phyloP scores from a whole-genome alignment of 306 rosid species.

The Abrus precatorius region DNA sequence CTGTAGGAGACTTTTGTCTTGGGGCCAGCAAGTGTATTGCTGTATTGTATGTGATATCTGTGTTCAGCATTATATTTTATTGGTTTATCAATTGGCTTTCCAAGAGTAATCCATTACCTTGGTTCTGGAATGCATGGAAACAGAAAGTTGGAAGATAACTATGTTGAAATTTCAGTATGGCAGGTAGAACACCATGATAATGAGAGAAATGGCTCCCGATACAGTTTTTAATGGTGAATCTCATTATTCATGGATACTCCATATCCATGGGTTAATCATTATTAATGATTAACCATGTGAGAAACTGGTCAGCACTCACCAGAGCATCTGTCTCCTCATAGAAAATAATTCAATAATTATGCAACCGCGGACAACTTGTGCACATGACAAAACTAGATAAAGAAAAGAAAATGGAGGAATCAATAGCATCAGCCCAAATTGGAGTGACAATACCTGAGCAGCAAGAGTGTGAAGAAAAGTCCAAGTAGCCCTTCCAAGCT shows the following conservation, averaged over 20 bases:
- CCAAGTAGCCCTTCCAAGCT: conserved; percentile 94
- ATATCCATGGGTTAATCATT: conserved; percentile 20
- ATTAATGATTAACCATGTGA: background rate
- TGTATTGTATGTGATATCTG: background rate
- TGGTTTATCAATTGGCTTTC: no score
- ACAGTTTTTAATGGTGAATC: background rate
- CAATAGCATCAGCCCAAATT: conserved; percentile 31
- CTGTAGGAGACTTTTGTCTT: background rate
- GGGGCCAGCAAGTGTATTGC: background rate
- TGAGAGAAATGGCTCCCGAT: conserved; percentile 1
- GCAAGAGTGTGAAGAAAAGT: conserved; percentile 96
- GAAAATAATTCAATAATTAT: conserved; percentile 17
- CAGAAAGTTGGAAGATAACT: conserved; percentile 17
- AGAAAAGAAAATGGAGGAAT: background rate
- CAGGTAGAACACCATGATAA: conserved; percentile 15
- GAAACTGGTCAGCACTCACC: conserved; percentile 16
- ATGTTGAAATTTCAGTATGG: conserved; percentile 5
- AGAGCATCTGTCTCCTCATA: conserved; percentile 13
- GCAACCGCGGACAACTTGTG: background rate
- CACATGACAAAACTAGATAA: conserved; percentile 1
- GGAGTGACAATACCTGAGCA: conserved; percentile 74
- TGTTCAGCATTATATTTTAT: background rate
- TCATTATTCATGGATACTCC: conserved; percentile 2
- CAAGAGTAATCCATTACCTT: background rate
- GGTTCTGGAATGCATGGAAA: background rate